Base-by-base conservation (phyloP, 805 yeast genomes). In the Barnettozyma californica region DNA sequence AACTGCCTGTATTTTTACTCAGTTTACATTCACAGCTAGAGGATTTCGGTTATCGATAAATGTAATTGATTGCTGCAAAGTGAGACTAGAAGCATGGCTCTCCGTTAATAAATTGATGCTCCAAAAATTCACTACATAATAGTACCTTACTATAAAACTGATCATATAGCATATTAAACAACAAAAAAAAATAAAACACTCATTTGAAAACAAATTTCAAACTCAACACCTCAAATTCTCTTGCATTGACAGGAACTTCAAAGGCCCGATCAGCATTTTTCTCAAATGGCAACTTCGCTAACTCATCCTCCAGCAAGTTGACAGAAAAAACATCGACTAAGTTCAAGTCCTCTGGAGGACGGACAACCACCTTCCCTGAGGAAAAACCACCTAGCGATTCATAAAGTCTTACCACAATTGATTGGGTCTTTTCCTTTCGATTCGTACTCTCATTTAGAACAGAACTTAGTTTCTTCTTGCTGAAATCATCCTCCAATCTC, bases 381-480 rank as follows among this genome's bases (percentile, higher is more conserved):
- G 86, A 72, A 46, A 71, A 70, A 41, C 97, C 98, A 7, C 99
- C 99, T 41, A 92, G 71, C 0, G 95, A 70, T 62, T 92, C 99
- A 66, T 90, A 92, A 1, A 89, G 75, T 57, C 98, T 78, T 27
- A 87, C 70, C 23, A 91, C 72, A 25, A 88, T 68, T 9, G 83
- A 75, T 44, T 70, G 66, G 2, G 77, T 77, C 9, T 18, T 18
- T 76, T 77, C 18, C 29, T 19, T 16, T 31, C 76, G 75, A 25
- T 66, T 64, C 41, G 73, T 48, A 2, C 41, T 35, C 41, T 34
- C 27, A n/a, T 10, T 11, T 9, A 39, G 9, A 5, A 13, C 27
- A 1, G 37, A 20, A 21, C 50, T 47, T n/a, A 47, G 16, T 20
- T 47, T 47, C n/a, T 29, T 21, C 21, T 33, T 27, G 41, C 74